A percentile compares a stretch with the other conserved stretches of the same genome.
phyloP scores from a whole-genome alignment of 75 land plant genomes.

The Pseudotsuga menziesii region DNA sequence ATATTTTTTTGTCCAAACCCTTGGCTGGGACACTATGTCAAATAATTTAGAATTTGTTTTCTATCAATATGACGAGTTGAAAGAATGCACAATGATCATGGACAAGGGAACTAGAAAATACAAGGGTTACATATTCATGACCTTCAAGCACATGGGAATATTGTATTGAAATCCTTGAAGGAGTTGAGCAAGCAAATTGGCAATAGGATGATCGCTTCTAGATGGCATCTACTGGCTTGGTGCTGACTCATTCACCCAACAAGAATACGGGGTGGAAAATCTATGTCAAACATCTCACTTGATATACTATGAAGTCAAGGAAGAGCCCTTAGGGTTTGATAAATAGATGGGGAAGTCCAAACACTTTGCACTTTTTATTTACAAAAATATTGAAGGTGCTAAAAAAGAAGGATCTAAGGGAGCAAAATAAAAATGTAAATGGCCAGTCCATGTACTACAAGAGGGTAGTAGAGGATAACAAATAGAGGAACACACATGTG shows the following conservation, averaged over 20 bases:
- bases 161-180: slow-evolving; percentile 33
- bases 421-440: no score
- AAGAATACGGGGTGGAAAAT: slow-evolving; percentile 50
- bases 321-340: slow-evolving; percentile 64
- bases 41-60: slow-evolving; percentile 29
- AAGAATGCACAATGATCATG: slow-evolving; percentile 41
- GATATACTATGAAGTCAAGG: slow-evolving; percentile 58
- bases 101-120: slow-evolving; percentile 55
- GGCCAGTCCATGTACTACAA: no score
- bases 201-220: slow-evolving; percentile 43
- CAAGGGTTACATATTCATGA: slow-evolving; percentile 56
- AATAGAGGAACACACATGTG: no score
- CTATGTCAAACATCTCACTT: slow-evolving; percentile 48
- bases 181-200: slow-evolving; percentile 63
- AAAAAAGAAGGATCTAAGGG: no score
- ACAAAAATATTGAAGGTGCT: no score
- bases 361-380: slow-evolving; percentile 54
- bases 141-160: slow-evolving; percentile 40
- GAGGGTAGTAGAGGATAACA: no score
- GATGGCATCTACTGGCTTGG: slow-evolving; percentile 45
- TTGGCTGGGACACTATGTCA: slow-evolving; percentile 55
- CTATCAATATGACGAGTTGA: slow-evolving; percentile 43
- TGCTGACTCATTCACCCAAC: slow-evolving; percentile 9
- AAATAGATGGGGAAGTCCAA: slow-evolving; percentile 47
- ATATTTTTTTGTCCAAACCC: slow-evolving; percentile 60